phyloP scores from a whole-genome alignment of 2,329 filamentous ascomycete genomes.

The Alternaria angustiovoidea region DNA sequence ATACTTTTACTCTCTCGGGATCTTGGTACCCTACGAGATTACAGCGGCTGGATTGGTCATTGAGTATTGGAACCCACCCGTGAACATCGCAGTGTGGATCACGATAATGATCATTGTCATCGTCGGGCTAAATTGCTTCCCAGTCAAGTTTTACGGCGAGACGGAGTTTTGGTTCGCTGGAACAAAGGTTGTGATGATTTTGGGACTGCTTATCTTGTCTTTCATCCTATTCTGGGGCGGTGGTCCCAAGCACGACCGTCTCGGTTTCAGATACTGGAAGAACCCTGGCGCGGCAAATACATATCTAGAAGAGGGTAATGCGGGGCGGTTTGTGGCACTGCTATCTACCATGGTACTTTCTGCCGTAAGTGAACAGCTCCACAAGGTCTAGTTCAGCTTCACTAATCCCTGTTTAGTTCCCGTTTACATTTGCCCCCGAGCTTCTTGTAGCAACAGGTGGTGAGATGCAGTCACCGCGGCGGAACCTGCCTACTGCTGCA shows the following conservation, averaged over 20 bases:
- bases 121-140: constrained; percentile 47
- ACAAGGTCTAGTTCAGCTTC: background rate
- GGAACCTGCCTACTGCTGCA: constrained; percentile 66
- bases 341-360: constrained; percentile 61
- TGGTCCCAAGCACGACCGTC: constrained; percentile 59
- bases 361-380: constrained; percentile 53
- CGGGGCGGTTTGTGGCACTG: constrained; percentile 62
- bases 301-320: constrained; percentile 57
- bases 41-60: constrained; percentile 50
- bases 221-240: constrained; percentile 67
- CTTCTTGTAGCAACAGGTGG: constrained; percentile 61
- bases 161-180: constrained; percentile 47
- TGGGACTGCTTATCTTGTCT: constrained; percentile 60
- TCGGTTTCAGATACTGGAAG: constrained; percentile 68
- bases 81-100: constrained; percentile 49
- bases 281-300: constrained; percentile 61
- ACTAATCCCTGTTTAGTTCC: constrained; percentile 2
- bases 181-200: constrained; percentile 46
- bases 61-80: constrained; percentile 46
- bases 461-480: constrained; percentile 66
- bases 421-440: constrained; percentile 21
- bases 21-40: constrained; percentile 46
- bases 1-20: constrained; percentile 43
- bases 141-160: constrained; percentile 50
- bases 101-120: constrained; percentile 48